A percentile compares a stretch with the other conserved stretches of the same genome.
Conservation (phyloP, 352 stramenopile species). For the Phytophthora ohioensis region DNA sequence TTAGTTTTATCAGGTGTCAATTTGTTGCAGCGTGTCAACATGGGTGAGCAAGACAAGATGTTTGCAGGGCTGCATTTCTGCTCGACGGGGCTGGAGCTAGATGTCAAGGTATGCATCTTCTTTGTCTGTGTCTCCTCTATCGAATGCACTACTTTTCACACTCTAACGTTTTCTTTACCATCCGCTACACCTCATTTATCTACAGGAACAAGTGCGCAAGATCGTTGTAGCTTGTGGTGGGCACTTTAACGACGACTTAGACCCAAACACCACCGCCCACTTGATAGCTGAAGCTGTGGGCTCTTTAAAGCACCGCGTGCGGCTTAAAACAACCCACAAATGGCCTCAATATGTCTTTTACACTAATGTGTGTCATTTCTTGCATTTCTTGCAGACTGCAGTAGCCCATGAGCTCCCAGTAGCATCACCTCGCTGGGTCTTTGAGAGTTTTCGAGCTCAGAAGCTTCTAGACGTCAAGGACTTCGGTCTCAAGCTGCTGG, state of each 20-base stretch:
- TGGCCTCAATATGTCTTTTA: neutral
- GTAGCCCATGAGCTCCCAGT: conserved; percentile 53
- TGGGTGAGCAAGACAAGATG: conserved; percentile 36
- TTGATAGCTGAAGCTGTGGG: conserved; percentile 69
- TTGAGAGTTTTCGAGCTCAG: conserved; percentile 67
- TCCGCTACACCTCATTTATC: neutral
- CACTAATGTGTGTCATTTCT: neutral
- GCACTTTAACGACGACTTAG: conserved; percentile 65
- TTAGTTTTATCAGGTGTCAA: neutral
- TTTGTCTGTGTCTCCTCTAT: conserved; percentile 18
- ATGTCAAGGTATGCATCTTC: conserved; percentile 54
- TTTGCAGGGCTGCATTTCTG: conserved; percentile 63
- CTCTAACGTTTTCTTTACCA: conserved; percentile 1
- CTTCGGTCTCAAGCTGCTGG: conserved; percentile 54
- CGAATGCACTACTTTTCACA: neutral
- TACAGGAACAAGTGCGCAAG: conserved; percentile 77
- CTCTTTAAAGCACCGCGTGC: conserved; percentile 72
- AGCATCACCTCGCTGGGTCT: conserved; percentile 65
- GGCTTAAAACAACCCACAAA: conserved; percentile 6
- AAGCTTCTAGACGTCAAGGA: conserved; percentile 46
- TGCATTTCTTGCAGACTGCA: conserved; percentile 46
- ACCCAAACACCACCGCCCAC: conserved; percentile 59
- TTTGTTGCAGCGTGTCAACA: conserved; percentile 6
- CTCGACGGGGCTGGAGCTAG: conserved; percentile 59
- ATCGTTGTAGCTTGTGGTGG: conserved; percentile 68